phyloP scores from a whole-genome alignment of 441 rosid species.

The Pelargonium citronellum region DNA sequence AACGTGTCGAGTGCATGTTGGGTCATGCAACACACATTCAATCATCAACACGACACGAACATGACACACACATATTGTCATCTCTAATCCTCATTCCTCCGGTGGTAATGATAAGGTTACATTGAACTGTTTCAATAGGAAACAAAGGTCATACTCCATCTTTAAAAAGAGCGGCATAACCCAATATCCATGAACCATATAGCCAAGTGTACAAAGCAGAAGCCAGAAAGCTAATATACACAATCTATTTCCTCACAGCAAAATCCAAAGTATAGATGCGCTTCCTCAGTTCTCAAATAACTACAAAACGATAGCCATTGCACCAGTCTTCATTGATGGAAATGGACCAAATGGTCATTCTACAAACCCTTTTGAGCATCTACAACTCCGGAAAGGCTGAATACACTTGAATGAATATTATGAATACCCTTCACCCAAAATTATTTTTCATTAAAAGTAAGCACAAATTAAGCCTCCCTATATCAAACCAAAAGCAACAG shows the following conservation, averaged over 20 bases:
- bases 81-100: too few species aligned
- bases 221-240: neutral
- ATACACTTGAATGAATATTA: neutral
- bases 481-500: neutral
- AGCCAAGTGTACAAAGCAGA: too few species aligned
- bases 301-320: too few species aligned
- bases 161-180: neutral
- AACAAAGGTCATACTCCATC: neutral
- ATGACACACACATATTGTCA: too few species aligned
- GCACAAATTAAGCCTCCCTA: neutral
- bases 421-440: neutral
- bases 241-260: neutral
- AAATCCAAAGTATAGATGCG: neutral
- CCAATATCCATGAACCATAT: neutral
- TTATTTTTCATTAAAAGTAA: neutral
- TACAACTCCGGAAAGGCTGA: neutral
- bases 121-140: neutral
- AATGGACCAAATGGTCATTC: neutral
- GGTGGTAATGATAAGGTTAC: neutral
- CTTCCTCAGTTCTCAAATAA: neutral
- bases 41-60: too few species aligned
- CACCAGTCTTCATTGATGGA: neutral
- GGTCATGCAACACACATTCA: too few species aligned
- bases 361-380: neutral
- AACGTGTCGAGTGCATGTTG: too few species aligned